These are phyloP conservation scores for Ophiobolus disseminans DNA, from an alignment of 2,329 filamentous ascomycete genomes.

Conservation along the genomic window DNA sequence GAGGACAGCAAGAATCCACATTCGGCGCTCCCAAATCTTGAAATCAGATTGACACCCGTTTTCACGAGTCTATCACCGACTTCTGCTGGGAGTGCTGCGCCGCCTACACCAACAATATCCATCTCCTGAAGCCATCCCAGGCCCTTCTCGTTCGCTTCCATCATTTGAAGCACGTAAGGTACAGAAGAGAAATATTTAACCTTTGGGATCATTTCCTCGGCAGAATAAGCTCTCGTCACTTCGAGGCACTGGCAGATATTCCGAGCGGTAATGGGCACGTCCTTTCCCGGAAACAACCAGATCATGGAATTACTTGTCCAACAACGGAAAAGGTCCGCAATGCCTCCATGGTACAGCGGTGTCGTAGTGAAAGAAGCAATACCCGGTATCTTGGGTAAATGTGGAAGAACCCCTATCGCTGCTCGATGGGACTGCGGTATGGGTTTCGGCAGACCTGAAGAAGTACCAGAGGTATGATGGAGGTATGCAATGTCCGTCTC, in stretches of 20 bases:
- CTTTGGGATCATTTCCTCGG: constrained; percentile 28
- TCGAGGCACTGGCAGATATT: constrained; percentile 61
- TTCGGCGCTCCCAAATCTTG: constrained; percentile 70
- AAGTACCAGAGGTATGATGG: constrained; percentile 71
- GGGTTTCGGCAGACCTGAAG: constrained; percentile 67
- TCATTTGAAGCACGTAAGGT: constrained; percentile 86
- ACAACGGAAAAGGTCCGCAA: constrained; percentile 67
- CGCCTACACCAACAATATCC: constrained; percentile 69
- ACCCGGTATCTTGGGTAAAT: constrained; percentile 45
- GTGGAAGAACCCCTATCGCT: constrained; percentile 63
- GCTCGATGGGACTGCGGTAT: constrained; percentile 65
- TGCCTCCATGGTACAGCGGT: constrained; percentile 70
- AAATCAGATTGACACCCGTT: constrained; percentile 63
- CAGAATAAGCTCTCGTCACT: constrained; percentile 37
- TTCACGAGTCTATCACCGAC: constrained; percentile 63
- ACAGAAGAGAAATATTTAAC: constrained; percentile 69
- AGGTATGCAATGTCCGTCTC: constrained; percentile 61
- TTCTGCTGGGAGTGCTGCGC: constrained; percentile 62
- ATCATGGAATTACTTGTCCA: constrained; percentile 67
- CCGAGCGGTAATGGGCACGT: constrained; percentile 62
- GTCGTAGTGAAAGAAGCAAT: constrained; percentile 69
- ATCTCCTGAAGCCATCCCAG: constrained; percentile 67
- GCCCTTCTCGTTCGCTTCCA: constrained; percentile 88
- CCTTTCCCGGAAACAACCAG: constrained; percentile 67
- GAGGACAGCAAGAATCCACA: constrained; percentile 72